Conservation (phyloP, 169 alveolate genomes). For the Toxoplasma gondii region DNA sequence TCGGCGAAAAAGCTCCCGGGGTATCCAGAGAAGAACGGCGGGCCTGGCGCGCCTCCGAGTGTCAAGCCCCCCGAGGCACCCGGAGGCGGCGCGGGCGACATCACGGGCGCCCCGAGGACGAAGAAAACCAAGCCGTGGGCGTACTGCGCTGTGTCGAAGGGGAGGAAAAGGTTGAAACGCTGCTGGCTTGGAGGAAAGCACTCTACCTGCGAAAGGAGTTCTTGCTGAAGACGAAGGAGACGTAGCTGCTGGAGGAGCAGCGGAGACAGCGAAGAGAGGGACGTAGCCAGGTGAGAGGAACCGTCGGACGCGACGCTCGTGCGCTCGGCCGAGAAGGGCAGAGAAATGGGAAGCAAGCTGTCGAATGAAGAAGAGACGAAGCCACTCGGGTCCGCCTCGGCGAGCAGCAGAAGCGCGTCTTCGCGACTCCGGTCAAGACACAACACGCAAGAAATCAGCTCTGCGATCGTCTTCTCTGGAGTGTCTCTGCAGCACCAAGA, state of each 20-base stretch:
- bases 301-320: background rate
- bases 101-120: constrained; percentile 30
- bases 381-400: background rate
- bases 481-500: background rate
- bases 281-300: background rate
- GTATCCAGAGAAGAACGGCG: background rate
- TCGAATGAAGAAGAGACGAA: background rate
- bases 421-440: background rate
- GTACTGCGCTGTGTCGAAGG: constrained; percentile 14
- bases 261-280: background rate
- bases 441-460: background rate
- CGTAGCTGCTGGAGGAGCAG: constrained; percentile 17
- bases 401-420: background rate
- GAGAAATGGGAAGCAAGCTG: background rate
- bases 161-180: constrained; percentile 21
- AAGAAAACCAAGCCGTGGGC: constrained; percentile 17
- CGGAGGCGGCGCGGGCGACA: background rate
- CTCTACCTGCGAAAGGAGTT: constrained; percentile 13
- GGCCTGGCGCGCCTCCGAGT: background rate
- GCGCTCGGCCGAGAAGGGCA: background rate
- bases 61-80: background rate
- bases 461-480: background rate
- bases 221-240: constrained; percentile 25
- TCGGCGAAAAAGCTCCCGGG: background rate
- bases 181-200: constrained; percentile 24